These are phyloP conservation scores for Taiozyma sp. DNA, from an alignment of 1,139 yeast genomes.

Conservation along the genomic window DNA sequence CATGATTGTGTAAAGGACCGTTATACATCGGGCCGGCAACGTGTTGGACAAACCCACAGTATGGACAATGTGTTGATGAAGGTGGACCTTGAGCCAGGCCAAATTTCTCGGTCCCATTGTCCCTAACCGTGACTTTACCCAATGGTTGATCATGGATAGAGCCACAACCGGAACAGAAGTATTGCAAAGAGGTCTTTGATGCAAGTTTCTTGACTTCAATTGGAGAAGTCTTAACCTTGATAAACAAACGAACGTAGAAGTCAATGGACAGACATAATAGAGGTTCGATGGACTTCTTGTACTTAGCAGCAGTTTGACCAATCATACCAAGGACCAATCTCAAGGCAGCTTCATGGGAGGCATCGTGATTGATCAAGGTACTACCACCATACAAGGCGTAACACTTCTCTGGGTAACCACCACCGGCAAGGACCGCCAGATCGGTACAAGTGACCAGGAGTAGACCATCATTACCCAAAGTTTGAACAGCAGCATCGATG, in stretches of 20 bases:
- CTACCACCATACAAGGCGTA: slow-evolving; percentile 95
- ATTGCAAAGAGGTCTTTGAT: slow-evolving; percentile 69
- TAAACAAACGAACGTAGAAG: slow-evolving; percentile 83
- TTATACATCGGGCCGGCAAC: slow-evolving; percentile 98
- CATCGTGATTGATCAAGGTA: slow-evolving; percentile 57
- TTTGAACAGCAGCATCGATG: slow-evolving; percentile 82
- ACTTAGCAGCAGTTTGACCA: slow-evolving; percentile 81
- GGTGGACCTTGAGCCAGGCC: slow-evolving; percentile 50
- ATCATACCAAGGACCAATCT: slow-evolving; percentile 75
- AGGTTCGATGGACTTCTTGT: slow-evolving; percentile 85
- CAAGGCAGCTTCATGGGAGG: slow-evolving; percentile 90
- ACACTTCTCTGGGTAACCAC: slow-evolving; percentile 95
- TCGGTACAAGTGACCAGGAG: slow-evolving; percentile 93
- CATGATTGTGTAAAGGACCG: slow-evolving; percentile 64
- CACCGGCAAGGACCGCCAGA: slow-evolving; percentile 91
- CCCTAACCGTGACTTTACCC: slow-evolving; percentile 51
- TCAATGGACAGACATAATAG: slow-evolving; percentile 80
- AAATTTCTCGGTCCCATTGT: slow-evolving; percentile 38
- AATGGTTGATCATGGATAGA: slow-evolving; percentile 64
- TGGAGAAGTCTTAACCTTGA: slow-evolving; percentile 73
- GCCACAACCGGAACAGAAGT: slow-evolving; percentile 87
- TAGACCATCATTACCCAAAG: slow-evolving; percentile 76
- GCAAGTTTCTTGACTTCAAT: slow-evolving; percentile 70
- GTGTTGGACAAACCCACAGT: slow-evolving; percentile 66
- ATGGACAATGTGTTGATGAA: slow-evolving; percentile 51